These are phyloP conservation scores for Dryadomyces quercivorus DNA, from an alignment of 2,329 filamentous ascomycete species.

Conservation along the genomic window DNA sequence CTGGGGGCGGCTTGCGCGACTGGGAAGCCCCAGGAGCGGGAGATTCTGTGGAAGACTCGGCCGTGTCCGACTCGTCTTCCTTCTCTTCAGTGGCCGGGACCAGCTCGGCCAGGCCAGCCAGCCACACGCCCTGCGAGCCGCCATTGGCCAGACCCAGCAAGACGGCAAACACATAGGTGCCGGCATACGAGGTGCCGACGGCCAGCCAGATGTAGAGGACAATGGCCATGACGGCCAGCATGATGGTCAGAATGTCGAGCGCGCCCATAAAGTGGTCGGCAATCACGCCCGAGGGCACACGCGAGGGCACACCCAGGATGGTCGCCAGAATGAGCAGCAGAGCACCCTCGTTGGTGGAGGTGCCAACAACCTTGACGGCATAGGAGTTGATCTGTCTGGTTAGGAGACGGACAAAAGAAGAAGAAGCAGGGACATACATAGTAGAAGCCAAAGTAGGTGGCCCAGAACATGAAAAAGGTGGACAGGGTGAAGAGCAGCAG, in stretches of 20 bases:
- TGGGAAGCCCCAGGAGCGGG: no score
- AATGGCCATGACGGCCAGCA: slow-evolving; percentile 29
- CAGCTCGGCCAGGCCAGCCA: slow-evolving; percentile 23
- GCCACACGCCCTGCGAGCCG: slow-evolving; percentile 24
- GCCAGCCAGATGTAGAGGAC: slow-evolving; percentile 32
- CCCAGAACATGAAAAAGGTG: slow-evolving; percentile 31
- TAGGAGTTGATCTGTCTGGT: slow-evolving; percentile 20
- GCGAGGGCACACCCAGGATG: slow-evolving; percentile 41
- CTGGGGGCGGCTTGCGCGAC: background rate
- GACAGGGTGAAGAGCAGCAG: slow-evolving; percentile 29
- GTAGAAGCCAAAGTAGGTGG: slow-evolving; percentile 41
- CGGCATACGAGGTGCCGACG: slow-evolving; percentile 24
- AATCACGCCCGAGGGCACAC: slow-evolving; percentile 37
- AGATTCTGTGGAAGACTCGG: background rate
- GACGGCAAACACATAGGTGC: slow-evolving; percentile 31
- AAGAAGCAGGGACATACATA: slow-evolving; percentile 29
- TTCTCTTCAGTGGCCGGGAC: slow-evolving; percentile 13
- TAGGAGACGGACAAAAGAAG: no score
- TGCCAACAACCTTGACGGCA: slow-evolving; percentile 24
- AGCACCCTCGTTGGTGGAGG: slow-evolving; percentile 37
- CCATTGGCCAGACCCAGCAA: slow-evolving; percentile 32
- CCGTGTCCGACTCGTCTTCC: no score
- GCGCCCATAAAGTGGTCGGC: slow-evolving; percentile 40
- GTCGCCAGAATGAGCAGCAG: slow-evolving; percentile 45
- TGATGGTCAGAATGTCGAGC: slow-evolving; percentile 36